Percentiles rank a stretch among this genome's conserved stretches.
Evolutionary conservation across 2,329 filamentous ascomycete species (phyloP).

Genomic region (Aspergillus brunneoviolaceus): DNA sequence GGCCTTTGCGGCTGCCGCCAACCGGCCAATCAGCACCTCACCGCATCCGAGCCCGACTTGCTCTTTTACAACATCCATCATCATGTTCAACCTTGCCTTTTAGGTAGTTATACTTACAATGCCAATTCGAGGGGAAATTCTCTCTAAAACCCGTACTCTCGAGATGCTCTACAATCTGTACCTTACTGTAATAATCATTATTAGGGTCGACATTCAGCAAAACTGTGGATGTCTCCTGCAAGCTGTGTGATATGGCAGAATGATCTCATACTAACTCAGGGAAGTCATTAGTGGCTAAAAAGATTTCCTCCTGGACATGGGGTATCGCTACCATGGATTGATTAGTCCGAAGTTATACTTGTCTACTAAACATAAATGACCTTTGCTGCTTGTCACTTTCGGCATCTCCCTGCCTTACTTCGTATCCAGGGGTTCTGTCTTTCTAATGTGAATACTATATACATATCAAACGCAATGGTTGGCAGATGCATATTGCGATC

Average conservation of each 20-base stretch:
- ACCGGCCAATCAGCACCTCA: slow-evolving; percentile 34
- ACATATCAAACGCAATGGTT: not conserved
- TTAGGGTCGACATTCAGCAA: not conserved
- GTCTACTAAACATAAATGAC: too few species aligned
- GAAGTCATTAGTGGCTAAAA: not conserved
- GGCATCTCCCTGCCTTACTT: too few species aligned
- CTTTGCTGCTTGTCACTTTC: too few species aligned
- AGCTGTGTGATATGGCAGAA: not conserved
- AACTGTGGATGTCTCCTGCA: not conserved
- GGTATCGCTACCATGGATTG: not conserved
- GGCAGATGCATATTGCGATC: too few species aligned
- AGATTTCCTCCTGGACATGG: not conserved
- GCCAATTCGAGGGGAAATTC: not conserved
- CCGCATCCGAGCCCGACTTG: slow-evolving; percentile 22
- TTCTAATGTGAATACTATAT: too few species aligned
- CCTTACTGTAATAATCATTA: not conserved
- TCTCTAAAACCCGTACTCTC: not conserved
- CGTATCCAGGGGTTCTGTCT: too few species aligned
- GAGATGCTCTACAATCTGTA: too few species aligned
- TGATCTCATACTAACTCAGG: slow-evolving; percentile 10
- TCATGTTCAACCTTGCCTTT: not conserved
- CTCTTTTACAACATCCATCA: too few species aligned
- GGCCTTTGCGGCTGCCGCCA: slow-evolving; percentile 34
- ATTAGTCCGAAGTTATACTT: not conserved
- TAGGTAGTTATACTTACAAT: not conserved